Evolutionary conservation across 2,329 filamentous ascomycete species (phyloP).

Genomic region (Diaporthe australafricana): DNA sequence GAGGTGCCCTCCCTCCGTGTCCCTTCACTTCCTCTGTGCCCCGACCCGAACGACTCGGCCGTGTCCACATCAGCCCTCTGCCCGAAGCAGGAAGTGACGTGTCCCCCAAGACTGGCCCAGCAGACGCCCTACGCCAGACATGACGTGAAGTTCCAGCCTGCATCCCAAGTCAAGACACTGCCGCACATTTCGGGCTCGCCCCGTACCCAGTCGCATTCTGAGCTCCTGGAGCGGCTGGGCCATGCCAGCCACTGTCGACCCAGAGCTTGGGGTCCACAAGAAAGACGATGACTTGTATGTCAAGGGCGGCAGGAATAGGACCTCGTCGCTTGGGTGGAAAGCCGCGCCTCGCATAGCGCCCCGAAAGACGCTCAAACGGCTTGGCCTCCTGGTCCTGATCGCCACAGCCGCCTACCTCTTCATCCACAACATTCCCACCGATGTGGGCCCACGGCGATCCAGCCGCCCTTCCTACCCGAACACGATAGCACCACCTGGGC

Average conservation of each 20-base stretch:
- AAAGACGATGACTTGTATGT: conserved; percentile 67
- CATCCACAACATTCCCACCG: conserved; percentile 69
- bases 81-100: neutral
- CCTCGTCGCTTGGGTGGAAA: conserved; percentile 52
- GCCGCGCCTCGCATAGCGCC: conserved; percentile 54
- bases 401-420: conserved; percentile 71
- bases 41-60: neutral
- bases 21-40: neutral
- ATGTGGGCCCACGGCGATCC: conserved; percentile 52
- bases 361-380: conserved; percentile 66
- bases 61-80: neutral
- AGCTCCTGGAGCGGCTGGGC: conserved; percentile 39
- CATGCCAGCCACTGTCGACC: conserved; percentile 60
- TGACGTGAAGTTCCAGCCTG: conserved; percentile 16
- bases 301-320: conserved; percentile 45
- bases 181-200: neutral
- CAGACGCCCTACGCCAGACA: conserved; percentile 2
- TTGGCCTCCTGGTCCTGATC: conserved; percentile 59
- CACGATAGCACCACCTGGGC: conserved; percentile 17
- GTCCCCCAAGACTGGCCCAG: neutral
- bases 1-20: neutral
- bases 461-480: conserved; percentile 49
- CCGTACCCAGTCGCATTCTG: conserved; percentile 5
- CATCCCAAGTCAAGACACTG: neutral
- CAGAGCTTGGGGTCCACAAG: conserved; percentile 68